phyloP scores from a whole-genome alignment of 2,329 filamentous ascomycete species.

The Aplosporella prunicola region DNA sequence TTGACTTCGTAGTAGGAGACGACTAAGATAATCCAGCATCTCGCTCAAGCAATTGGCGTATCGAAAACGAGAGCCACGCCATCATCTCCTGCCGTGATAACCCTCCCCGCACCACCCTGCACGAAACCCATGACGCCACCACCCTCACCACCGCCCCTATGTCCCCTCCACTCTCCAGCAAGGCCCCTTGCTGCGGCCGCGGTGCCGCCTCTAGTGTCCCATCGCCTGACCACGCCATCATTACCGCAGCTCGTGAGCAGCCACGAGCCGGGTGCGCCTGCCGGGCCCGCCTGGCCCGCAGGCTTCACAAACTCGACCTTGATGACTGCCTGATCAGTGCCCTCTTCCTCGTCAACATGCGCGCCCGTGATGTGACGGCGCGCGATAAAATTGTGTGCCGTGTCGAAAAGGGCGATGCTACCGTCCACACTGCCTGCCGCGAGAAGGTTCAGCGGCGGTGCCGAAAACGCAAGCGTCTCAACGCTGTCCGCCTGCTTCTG shows the following conservation, averaged over 20 bases:
- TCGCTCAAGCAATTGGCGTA: conserved; percentile 11
- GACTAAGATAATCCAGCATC: too few relatives aligned
- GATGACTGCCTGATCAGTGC: conserved; percentile 65
- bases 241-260: conserved; percentile 80
- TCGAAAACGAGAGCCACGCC: conserved; percentile 60
- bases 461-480: conserved; percentile 62
- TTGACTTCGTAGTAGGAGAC: too few relatives aligned
- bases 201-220: conserved; percentile 68
- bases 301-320: conserved; percentile 76
- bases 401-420: conserved; percentile 76
- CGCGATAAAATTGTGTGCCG: conserved; percentile 76
- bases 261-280: conserved; percentile 39
- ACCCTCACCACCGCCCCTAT: conserved; percentile 73
- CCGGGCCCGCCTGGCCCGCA: conserved; percentile 16
- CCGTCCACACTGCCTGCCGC: conserved; percentile 57
- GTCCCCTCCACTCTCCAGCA: conserved; percentile 81
- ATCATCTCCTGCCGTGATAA: conserved; percentile 91
- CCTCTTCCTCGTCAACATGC: conserved; percentile 59
- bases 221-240: conserved; percentile 81
- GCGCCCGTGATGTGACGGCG: conserved; percentile 71
- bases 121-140: conserved; percentile 89
- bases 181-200: conserved; percentile 59
- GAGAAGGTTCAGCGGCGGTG: conserved; percentile 51
- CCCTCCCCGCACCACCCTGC: conserved; percentile 37
- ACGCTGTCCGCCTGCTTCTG: conserved; percentile 71